These are phyloP conservation scores for Boletus fagicola DNA, from an alignment of 768 basidiomycete species.

Conservation along the genomic window DNA sequence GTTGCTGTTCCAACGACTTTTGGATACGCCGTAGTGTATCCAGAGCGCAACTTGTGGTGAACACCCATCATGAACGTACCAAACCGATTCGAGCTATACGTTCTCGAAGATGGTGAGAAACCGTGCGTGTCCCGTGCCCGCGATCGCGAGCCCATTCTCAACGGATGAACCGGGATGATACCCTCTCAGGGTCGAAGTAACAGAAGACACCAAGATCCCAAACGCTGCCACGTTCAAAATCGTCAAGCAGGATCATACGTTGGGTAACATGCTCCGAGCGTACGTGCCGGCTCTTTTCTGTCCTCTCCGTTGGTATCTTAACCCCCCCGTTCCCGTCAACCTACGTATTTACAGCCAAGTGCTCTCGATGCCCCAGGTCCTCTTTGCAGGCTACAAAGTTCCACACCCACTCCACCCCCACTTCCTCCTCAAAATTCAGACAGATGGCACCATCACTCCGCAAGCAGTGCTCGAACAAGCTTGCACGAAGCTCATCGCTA, in stretches of 20 bases:
- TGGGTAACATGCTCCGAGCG: conserved; percentile 97
- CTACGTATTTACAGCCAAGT: conserved; percentile 64
- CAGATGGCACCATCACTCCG: conserved; percentile 83
- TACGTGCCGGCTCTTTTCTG: conserved; percentile 40
- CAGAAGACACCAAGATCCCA: conserved; percentile 96
- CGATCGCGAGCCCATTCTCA: background rate
- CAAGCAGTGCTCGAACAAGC: conserved; percentile 81
- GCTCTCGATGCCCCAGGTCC: conserved; percentile 78
- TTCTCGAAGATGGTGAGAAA: conserved; percentile 92
- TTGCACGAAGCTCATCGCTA: conserved; percentile 75
- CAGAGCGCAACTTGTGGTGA: background rate
- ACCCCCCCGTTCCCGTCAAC: conserved; percentile 1
- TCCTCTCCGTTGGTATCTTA: background rate
- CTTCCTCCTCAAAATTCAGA: conserved; percentile 94
- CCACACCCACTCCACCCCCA: conserved; percentile 95
- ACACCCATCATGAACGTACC: conserved; percentile 78
- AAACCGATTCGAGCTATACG: conserved; percentile 86
- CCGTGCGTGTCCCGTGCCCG: conserved; percentile 56
- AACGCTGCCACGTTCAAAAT: conserved; percentile 95
- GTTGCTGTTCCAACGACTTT: background rate
- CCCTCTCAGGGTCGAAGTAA: conserved; percentile 73
- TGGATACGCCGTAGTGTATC: background rate
- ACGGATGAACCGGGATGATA: conserved; percentile 1
- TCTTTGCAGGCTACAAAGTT: conserved; percentile 97
- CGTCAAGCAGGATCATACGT: conserved; percentile 95